Evolutionary conservation across 1,284 basidiomycete genomes (phyloP), one percentile per base, ranked within the genome.

Genomic region (Fomitopsis betulina): DNA sequence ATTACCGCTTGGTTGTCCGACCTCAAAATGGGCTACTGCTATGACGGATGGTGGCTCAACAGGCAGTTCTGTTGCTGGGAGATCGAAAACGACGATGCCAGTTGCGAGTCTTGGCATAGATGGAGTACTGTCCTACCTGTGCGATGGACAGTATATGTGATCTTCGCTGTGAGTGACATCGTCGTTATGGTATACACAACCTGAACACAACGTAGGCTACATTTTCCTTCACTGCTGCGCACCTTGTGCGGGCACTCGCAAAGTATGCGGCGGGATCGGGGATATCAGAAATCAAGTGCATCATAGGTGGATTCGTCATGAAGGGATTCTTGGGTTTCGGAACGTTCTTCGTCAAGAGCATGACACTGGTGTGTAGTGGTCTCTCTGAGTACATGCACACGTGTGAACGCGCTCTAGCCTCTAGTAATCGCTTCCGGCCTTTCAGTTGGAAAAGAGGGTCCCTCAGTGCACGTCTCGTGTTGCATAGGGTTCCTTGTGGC

Each of bases 241-340:
- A 93, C 69, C 81, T 99, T 2, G 97, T 99, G 56, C 84, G 85
- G 53, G 85, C 85, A 4, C 87, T 97, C 67, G 95, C 96, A 2
- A 95, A 90, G 55, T 97, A 97, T 72, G 95, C 97, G 9, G 97
- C 97, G 8, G 96, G 97, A 5, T 98, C 95, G 60, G 97, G 97
- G 56, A 99, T 99, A 59, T 94, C 95, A 25, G 97, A 99, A 75
- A 98, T 99, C 76, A 99, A 99, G 70, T 98, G 96, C 72, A 98
- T 99, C 65, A 77, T 99, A 21, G 93, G 93, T 5, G 97, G 97
- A 1, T 99, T 99, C 73, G 83, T 95, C 67, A 98, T 99, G 88
- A 89, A 96, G 72, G 94, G 94, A 0, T 99, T 92, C 71, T 81
- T 99, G 39, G 90, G 94, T 12, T 86, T 91, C 60, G 86, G 88